Percentiles rank a stretch among this genome's conserved stretches.
phyloP scores from a whole-genome alignment of 139 green algal species.

The Trebouxia sp. region DNA sequence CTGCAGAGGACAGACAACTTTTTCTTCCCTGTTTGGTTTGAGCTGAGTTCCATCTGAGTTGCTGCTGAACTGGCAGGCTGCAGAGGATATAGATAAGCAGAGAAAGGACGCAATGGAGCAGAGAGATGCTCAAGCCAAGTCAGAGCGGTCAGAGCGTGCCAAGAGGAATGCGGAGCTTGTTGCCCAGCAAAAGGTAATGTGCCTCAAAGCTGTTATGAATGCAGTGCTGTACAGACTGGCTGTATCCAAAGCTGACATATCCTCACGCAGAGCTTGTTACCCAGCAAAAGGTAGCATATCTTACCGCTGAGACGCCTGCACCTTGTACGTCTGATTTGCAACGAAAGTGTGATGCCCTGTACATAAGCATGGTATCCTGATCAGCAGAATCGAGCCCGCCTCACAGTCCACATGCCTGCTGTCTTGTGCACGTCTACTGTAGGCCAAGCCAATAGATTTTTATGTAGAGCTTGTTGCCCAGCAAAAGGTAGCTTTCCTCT shows the following conservation, averaged over 20 bases:
- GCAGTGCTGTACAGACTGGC: not conserved
- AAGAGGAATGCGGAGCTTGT: not conserved
- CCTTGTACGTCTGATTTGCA: too few species aligned
- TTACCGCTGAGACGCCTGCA: not conserved
- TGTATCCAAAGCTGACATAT: too few species aligned
- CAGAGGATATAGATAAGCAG: constrained; percentile 11
- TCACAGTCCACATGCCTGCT: too few species aligned
- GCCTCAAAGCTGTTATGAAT: not conserved
- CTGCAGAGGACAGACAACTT: too few species aligned
- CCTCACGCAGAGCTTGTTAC: too few species aligned
- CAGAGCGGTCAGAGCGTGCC: not conserved
- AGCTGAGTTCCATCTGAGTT: not conserved
- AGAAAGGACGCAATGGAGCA: not conserved
- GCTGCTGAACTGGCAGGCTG: constrained; percentile 27
- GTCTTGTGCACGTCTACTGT: too few species aligned
- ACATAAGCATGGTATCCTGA: too few species aligned
- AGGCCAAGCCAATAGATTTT: too few species aligned
- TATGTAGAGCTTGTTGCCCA: not conserved
- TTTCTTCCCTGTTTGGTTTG: too few species aligned
- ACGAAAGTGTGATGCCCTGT: too few species aligned
- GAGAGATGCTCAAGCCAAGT: not conserved
- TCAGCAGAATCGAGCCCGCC: too few species aligned
- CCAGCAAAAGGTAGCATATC: too few species aligned
- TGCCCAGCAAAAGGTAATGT: not conserved
- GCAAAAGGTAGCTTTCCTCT: not conserved